Conservation (phyloP, 768 basidiomycete genomes). For the Tulasnella sp. region DNA sequence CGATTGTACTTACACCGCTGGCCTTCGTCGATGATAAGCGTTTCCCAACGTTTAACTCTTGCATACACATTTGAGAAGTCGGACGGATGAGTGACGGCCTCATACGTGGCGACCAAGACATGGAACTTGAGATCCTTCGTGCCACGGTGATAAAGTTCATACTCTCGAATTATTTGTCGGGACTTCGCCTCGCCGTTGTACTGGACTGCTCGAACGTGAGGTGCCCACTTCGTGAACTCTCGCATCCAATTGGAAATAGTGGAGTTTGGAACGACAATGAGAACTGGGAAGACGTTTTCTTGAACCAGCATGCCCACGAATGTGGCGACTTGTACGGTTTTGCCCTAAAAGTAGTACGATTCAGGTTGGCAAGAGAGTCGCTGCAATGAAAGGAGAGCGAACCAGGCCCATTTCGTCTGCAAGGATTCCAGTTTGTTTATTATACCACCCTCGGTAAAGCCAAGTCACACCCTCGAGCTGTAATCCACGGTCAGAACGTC, state of each 20-base stretch:
- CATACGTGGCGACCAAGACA: conserved; percentile 90
- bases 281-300: conserved; percentile 63
- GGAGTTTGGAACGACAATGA: conserved; percentile 94
- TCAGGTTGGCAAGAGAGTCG: background rate
- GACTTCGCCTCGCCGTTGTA: conserved; percentile 78
- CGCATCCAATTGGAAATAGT: conserved; percentile 94
- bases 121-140: conserved; percentile 66
- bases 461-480: conserved; percentile 79
- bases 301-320: conserved; percentile 66
- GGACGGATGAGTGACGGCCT: conserved; percentile 62
- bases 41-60: conserved; percentile 84
- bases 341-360: conserved; percentile 50
- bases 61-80: conserved; percentile 77
- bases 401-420: conserved; percentile 98
- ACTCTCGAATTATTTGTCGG: conserved; percentile 73
- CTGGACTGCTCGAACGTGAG: conserved; percentile 70
- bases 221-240: conserved; percentile 77
- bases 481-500: background rate
- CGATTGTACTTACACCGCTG: conserved; percentile 64
- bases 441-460: conserved; percentile 87
- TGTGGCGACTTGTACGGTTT: conserved; percentile 87
- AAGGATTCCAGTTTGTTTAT: conserved; percentile 75
- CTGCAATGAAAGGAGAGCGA: conserved; percentile 29
- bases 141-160: conserved; percentile 65
- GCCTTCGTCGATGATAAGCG: conserved; percentile 89